Percentiles rank a stretch among this genome's conserved stretches.
These are phyloP conservation scores for Letharia lupina DNA, from an alignment of 495 filamentous ascomycete genomes.

Conservation along the genomic window DNA sequence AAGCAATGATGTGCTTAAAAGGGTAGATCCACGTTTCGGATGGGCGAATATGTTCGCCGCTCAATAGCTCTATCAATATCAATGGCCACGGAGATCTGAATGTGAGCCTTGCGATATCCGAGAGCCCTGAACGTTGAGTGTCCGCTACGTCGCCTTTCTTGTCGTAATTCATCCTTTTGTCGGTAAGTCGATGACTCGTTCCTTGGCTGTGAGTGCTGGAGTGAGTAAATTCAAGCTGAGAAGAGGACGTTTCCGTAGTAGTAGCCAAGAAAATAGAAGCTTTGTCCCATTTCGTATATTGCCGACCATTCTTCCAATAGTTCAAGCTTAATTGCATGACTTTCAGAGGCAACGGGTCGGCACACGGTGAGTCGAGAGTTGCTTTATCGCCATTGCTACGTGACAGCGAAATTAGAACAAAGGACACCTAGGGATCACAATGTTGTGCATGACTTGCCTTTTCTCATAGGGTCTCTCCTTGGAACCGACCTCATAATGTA, in stretches of 20 bases:
- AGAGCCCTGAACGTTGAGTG: background rate
- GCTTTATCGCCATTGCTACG: background rate
- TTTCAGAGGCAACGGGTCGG: background rate
- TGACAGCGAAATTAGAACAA: background rate
- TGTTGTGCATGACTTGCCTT: background rate
- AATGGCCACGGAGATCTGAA: background rate
- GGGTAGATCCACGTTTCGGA: background rate
- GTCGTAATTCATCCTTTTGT: background rate
- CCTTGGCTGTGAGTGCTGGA: background rate
- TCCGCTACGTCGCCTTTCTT: background rate
- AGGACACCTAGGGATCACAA: background rate
- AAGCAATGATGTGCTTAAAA: constrained; percentile 2
- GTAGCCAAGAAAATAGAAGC: background rate
- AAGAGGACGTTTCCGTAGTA: background rate
- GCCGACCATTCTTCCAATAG: background rate
- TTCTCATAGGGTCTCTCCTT: background rate
- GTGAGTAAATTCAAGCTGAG: background rate
- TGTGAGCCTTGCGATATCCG: background rate
- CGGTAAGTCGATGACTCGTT: background rate
- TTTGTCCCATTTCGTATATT: background rate
- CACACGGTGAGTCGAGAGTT: background rate
- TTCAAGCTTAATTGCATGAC: background rate
- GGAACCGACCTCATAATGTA: background rate
- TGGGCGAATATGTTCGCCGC: background rate
- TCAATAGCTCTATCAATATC: background rate